Evolutionary conservation across 1,139 yeast species (phyloP).

Genomic region (Blastobotrys aristatus): DNA sequence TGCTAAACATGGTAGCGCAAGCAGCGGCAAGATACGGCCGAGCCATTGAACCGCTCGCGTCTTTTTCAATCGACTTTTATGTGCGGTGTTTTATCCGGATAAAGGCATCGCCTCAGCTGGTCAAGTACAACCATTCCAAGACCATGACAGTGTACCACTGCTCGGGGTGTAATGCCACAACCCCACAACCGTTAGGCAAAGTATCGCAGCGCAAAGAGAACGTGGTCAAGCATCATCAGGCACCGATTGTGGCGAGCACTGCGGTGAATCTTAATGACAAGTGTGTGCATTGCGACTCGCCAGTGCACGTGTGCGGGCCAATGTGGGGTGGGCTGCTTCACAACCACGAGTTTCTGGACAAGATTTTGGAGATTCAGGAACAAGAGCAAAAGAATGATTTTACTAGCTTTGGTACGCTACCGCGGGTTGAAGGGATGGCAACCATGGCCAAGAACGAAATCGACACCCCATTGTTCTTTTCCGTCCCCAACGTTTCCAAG

Average conservation of each 20-base stretch:
- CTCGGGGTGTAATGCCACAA: constrained; percentile 75
- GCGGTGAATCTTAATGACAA: constrained; percentile 26
- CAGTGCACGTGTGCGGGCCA: constrained; percentile 85
- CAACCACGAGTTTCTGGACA: constrained; percentile 57
- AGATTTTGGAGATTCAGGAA: constrained; percentile 52
- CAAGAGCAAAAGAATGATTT: constrained; percentile 35
- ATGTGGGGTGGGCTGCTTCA: constrained; percentile 90
- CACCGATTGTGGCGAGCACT: constrained; percentile 54
- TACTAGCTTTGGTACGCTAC: constrained; percentile 64
- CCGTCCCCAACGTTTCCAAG: constrained; percentile 70
- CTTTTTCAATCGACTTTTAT: constrained; percentile 86
- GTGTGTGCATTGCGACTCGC: constrained; percentile 67
- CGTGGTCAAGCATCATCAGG: constrained; percentile 46
- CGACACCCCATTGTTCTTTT: constrained; percentile 70
- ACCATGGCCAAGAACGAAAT: constrained; percentile 75
- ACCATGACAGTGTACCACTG: constrained; percentile 81
- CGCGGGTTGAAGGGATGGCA: constrained; percentile 87
- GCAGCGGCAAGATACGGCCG: constrained; percentile 90
- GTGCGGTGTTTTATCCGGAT: constrained; percentile 80
- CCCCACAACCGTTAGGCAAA: constrained; percentile 66
- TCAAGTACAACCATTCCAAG: constrained; percentile 60
- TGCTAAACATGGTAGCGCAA: constrained; percentile 65
- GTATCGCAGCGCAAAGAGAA: constrained; percentile 24
- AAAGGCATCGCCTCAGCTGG: constrained; percentile 69
- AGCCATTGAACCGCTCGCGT: constrained; percentile 77